These are phyloP conservation scores for Trametes pubescens DNA, from an alignment of 1,284 basidiomycete species.

Conservation along the genomic window DNA sequence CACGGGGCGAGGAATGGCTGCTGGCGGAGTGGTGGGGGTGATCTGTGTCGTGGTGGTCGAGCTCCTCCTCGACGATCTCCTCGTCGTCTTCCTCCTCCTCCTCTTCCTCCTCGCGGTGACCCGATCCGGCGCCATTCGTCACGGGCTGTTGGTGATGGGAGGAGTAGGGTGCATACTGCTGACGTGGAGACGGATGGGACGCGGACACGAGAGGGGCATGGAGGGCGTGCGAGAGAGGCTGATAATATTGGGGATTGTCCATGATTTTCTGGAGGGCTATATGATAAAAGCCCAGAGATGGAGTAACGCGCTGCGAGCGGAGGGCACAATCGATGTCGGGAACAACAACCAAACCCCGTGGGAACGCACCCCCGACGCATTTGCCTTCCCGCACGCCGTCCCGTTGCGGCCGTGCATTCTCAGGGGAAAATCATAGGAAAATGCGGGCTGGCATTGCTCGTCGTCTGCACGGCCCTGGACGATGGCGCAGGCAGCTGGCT, in stretches of 20 bases:
- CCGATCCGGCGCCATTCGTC: slow-evolving; percentile 38
- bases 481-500: background rate
- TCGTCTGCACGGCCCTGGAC: background rate
- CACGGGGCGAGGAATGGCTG: slow-evolving; percentile 42
- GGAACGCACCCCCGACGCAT: slow-evolving; percentile 33
- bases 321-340: slow-evolving; percentile 38
- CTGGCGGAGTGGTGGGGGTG: slow-evolving; percentile 38
- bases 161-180: slow-evolving; percentile 39
- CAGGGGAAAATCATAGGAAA: slow-evolving; percentile 14
- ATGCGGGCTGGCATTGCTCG: slow-evolving; percentile 1
- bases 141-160: slow-evolving; percentile 38
- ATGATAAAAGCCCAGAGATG: slow-evolving; percentile 38
- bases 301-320: slow-evolving; percentile 41
- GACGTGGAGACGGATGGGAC: slow-evolving; percentile 37
- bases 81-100: slow-evolving; percentile 74
- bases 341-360: slow-evolving; percentile 42
- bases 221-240: slow-evolving; percentile 79
- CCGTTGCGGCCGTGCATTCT: slow-evolving; percentile 21
- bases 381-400: slow-evolving; percentile 31
- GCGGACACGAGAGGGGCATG: slow-evolving; percentile 56
- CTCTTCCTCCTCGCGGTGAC: slow-evolving; percentile 55
- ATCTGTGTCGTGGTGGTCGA: slow-evolving; percentile 51
- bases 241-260: slow-evolving; percentile 82
- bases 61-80: slow-evolving; percentile 72
- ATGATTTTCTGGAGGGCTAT: slow-evolving; percentile 48